These are phyloP conservation scores for Suillus cothurnatus DNA, from an alignment of 768 basidiomycete genomes.

Conservation along the genomic window DNA sequence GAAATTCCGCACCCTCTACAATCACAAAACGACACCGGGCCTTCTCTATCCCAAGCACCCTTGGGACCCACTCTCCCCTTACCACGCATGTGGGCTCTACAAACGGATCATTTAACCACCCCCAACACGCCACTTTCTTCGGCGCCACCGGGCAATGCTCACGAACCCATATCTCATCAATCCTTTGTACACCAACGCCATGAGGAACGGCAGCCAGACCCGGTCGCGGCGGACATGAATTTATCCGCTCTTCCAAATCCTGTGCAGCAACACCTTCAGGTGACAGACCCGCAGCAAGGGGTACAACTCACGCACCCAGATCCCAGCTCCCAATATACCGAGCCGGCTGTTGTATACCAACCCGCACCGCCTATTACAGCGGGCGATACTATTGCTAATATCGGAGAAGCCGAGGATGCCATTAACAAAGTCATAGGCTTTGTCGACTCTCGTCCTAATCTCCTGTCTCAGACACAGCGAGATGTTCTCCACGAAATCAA, in stretches of 20 bases:
- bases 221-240: conserved; percentile 27
- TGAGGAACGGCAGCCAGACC: conserved; percentile 30
- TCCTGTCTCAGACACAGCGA: conserved; percentile 40
- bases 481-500: conserved; percentile 49
- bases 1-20: conserved; percentile 30
- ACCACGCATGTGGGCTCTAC: conserved; percentile 37
- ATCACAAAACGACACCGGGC: conserved; percentile 27
- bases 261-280: conserved; percentile 29
- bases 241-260: conserved; percentile 32
- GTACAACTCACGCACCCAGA: conserved; percentile 33
- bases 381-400: conserved; percentile 38
- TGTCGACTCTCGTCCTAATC: conserved; percentile 43
- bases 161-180: conserved; percentile 32
- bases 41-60: conserved; percentile 32
- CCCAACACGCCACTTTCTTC: conserved; percentile 33
- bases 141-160: conserved; percentile 29
- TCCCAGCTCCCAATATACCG: conserved; percentile 26
- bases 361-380: conserved; percentile 33
- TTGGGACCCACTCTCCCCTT: conserved; percentile 32
- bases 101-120: conserved; percentile 31
- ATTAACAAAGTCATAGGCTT: conserved; percentile 56
- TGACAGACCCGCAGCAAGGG: conserved; percentile 27
- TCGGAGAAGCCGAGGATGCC: conserved; percentile 55
- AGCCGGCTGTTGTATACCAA: conserved; percentile 36
- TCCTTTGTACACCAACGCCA: conserved; percentile 27